Evolutionary conservation across 2,329 filamentous ascomycete genomes (phyloP), one percentile per base, ranked within the genome.

Genomic region (Neospermospora avenae): DNA sequence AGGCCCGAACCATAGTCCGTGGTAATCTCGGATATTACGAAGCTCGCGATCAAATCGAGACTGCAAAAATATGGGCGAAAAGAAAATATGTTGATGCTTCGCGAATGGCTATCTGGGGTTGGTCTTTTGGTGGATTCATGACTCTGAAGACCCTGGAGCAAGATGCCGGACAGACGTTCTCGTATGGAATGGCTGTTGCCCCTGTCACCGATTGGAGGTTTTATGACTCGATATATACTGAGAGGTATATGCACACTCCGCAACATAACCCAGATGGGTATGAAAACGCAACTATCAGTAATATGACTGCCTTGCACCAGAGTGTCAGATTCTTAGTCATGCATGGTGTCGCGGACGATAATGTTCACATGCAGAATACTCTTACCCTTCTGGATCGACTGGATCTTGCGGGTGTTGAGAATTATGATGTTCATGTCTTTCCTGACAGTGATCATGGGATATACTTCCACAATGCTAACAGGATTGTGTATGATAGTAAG

Each of bases 201-300:
- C 95, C 95, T 18, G 95, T 99, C n/a, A 98, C 93, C 0, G 93
- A 99, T 75, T 99, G 95, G 95, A 84, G 89, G 59, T 96, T 89
- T 76, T 99, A 99, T 76, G 90, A 97, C 76, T 90, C 86, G 61
- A 87, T 97, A 69, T 97, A 97, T 78, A 96, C 93, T 0, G 93
- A 97, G 76, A 86, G 95, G 37, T 99, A 98, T 77, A 99, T 99
- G 96, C 89, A 93, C 71, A 96, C 88, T 0, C 95, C 95, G 1
- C 87, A 96, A 72, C 81, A 89, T 71, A 99, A 99, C 72, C 75
- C 77, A 0, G 77, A 72, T 0, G 95, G 95, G 13, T 99, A 98
- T 77, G 80, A 86, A 44, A 85, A 84, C 64, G 85, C 90, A 4
- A 85, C 85, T 55, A 86, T 99, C 70, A 83, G 74, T 61, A 90